Evolutionary conservation across 139 green algal species (phyloP).

Genomic region (Tetradesmus obliquus): DNA sequence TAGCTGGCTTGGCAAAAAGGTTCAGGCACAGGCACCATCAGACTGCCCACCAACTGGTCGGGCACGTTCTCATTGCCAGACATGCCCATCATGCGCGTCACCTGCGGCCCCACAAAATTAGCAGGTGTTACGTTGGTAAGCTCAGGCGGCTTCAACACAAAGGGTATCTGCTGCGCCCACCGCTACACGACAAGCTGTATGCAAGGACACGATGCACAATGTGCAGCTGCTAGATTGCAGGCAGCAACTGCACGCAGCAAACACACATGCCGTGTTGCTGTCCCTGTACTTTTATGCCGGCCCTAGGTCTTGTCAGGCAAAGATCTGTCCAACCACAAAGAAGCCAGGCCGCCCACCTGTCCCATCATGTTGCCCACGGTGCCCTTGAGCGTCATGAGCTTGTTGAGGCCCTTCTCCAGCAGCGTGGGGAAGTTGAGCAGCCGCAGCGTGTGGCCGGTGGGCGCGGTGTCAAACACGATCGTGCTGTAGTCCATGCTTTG

Average conservation of each 20-base stretch:
- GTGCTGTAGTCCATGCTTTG: slow-evolving; percentile 94
- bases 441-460: slow-evolving; percentile 94
- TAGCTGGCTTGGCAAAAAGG: background rate
- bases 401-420: slow-evolving; percentile 94
- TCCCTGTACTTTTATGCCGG: too few species aligned
- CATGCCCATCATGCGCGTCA: slow-evolving; percentile 63
- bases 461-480: slow-evolving; percentile 98
- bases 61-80: slow-evolving; percentile 53
- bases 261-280: background rate
- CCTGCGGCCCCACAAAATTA: slow-evolving; percentile 31
- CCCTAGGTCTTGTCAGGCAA: too few species aligned
- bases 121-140: too few species aligned
- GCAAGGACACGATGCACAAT: too few species aligned
- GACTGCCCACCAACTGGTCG: slow-evolving; percentile 70
- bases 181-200: too few species aligned
- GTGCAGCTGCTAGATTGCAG: too few species aligned
- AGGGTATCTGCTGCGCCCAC: too few species aligned
- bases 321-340: too few species aligned
- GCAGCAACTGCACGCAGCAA: too few species aligned
- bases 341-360: slow-evolving; percentile 53
- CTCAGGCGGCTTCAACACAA: too few species aligned
- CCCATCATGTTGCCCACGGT: slow-evolving; percentile 83
- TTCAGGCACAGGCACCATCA: slow-evolving; percentile 38
- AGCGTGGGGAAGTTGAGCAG: slow-evolving; percentile 96
- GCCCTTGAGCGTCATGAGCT: slow-evolving; percentile 88